Conservation (phyloP, 371 early-diverging fungal species). For the Mortierella sp. region DNA sequence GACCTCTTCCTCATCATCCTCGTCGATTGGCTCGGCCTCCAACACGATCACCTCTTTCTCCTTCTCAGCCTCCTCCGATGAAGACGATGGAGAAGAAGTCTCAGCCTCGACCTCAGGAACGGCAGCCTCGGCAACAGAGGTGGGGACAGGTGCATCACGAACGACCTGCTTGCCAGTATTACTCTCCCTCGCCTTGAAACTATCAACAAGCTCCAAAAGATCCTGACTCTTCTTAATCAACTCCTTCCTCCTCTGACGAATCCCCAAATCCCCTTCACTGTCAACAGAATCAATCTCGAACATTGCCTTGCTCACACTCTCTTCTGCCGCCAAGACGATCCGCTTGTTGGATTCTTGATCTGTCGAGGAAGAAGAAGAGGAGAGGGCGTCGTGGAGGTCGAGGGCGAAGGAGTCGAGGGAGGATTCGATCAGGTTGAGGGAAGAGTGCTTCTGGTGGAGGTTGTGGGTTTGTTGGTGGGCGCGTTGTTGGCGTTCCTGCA, state of each 20-base stretch:
- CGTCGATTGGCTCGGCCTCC: constrained; percentile 15
- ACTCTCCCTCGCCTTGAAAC: constrained; percentile 22
- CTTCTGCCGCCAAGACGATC: constrained; percentile 28
- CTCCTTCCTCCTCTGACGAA: constrained; percentile 50
- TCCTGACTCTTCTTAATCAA: constrained; percentile 50
- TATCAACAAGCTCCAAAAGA: constrained; percentile 43
- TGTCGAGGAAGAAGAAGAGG: neutral
- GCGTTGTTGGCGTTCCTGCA: constrained; percentile 28
- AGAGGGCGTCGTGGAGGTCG: constrained; percentile 24
- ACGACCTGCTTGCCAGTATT: constrained; percentile 45
- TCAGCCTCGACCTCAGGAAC: neutral
- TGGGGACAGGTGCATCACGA: neutral
- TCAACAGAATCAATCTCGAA: constrained; percentile 43
- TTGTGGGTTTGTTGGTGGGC: constrained; percentile 15
- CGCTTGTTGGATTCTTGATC: constrained; percentile 20
- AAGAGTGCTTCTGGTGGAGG: constrained; percentile 42
- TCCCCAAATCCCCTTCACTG: constrained; percentile 44
- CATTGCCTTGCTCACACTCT: constrained; percentile 46
- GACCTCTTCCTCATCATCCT: constrained; percentile 10
- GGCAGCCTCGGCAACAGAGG: neutral
- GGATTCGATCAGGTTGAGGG: constrained; percentile 52
- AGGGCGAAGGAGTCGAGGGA: constrained; percentile 37
- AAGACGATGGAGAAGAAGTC: neutral
- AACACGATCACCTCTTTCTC: constrained; percentile 2
- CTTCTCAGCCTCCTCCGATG: neutral